Evolutionary conservation across 768 basidiomycete genomes (phyloP).

Genomic region (Termitomyces sp.): DNA sequence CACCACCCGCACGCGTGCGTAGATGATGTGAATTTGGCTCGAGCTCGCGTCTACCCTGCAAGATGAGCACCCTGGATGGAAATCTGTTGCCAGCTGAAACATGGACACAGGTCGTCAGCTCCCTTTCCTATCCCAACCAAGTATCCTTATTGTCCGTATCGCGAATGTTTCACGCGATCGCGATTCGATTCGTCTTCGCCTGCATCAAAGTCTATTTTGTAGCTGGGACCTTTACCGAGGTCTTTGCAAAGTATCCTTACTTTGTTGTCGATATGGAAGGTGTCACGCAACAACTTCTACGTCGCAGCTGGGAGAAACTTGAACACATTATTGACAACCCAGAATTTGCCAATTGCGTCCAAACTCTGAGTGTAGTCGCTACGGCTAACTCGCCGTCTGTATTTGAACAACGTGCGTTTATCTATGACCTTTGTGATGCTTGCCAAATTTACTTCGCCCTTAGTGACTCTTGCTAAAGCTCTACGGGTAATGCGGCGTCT

Average conservation of each 20-base stretch:
- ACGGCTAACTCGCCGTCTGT: slow-evolving; percentile 30
- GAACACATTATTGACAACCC: slow-evolving; percentile 31
- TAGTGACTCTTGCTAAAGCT: slow-evolving; percentile 33
- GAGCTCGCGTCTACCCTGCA: no score
- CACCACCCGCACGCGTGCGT: no score
- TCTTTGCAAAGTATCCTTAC: slow-evolving; percentile 28
- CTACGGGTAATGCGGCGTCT: slow-evolving; percentile 27
- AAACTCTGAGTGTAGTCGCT: slow-evolving; percentile 33
- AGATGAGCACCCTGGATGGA: not conserved
- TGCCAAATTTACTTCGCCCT: not conserved
- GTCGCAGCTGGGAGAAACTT: slow-evolving; percentile 37
- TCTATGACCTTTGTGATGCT: not conserved
- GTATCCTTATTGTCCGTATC: slow-evolving; percentile 29
- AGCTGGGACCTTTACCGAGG: slow-evolving; percentile 19
- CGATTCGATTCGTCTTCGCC: slow-evolving; percentile 32
- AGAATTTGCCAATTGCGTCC: slow-evolving; percentile 30
- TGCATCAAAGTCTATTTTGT: slow-evolving; percentile 36
- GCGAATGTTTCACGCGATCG: slow-evolving; percentile 33
- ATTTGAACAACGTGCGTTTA: slow-evolving; percentile 31
- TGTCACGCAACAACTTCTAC: slow-evolving; percentile 26
- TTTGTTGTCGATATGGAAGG: slow-evolving; percentile 24
- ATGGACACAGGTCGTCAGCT: slow-evolving; percentile 30
- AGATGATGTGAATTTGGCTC: no score
- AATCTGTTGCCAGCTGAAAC: slow-evolving; percentile 31
- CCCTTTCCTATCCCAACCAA: slow-evolving; percentile 24